phyloP scores from a whole-genome alignment of 169 alveolate genomes.

The Babesia bigemina region DNA sequence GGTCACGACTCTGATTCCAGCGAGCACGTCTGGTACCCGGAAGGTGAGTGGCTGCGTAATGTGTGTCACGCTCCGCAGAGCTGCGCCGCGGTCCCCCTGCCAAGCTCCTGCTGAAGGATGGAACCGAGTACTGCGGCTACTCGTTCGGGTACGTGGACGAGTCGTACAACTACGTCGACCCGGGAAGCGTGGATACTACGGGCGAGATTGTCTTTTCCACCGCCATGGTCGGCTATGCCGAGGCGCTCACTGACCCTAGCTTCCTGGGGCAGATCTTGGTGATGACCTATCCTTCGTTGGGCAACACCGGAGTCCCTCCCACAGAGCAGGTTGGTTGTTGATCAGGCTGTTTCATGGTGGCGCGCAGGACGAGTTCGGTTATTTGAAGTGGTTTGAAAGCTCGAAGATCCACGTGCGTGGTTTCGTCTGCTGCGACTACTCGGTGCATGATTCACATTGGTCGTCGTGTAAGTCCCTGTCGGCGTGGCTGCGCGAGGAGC shows the following conservation, averaged over 20 bases:
- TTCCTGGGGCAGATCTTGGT: conserved; percentile 85
- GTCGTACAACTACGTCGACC: conserved; percentile 15
- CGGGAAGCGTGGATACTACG: conserved; percentile 23
- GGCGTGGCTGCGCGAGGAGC: conserved; percentile 68
- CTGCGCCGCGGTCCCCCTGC: conserved; percentile 45
- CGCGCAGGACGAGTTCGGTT: conserved; percentile 75
- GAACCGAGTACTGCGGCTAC: conserved; percentile 59
- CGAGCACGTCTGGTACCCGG: conserved; percentile 20
- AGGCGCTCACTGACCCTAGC: conserved; percentile 87
- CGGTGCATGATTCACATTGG: conserved; percentile 73
- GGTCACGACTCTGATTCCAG: neutral
- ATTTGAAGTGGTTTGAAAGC: conserved; percentile 78
- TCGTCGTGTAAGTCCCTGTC: conserved; percentile 62
- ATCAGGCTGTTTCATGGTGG: neutral
- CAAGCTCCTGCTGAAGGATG: conserved; percentile 57
- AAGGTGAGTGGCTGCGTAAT: conserved; percentile 5
- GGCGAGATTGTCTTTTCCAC: conserved; percentile 89
- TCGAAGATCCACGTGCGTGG: conserved; percentile 74
- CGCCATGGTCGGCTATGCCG: conserved; percentile 88
- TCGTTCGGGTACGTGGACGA: conserved; percentile 62
- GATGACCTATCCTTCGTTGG: conserved; percentile 84
- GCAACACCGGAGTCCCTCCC: conserved; percentile 87
- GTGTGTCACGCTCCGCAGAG: conserved; percentile 7
- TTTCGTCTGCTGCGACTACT: conserved; percentile 83
- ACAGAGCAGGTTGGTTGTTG: conserved; percentile 66